Evolutionary conservation across 2,329 filamentous ascomycete genomes (phyloP), one percentile per base, ranked within the genome.

Genomic region (Colletotrichum viniferum): DNA sequence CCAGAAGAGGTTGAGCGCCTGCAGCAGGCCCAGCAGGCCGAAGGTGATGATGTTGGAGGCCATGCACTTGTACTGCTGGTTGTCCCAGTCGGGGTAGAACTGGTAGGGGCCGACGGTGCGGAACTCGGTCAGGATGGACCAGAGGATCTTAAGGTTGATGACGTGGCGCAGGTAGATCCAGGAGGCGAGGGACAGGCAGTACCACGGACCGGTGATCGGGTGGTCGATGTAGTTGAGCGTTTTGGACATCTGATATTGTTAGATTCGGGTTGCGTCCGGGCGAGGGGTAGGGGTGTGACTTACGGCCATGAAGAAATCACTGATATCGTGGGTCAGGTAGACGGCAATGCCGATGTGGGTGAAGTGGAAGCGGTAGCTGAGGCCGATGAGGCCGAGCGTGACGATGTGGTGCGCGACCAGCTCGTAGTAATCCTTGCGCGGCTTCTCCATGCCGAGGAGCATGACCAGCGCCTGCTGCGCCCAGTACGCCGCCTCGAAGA

Each of bases 321-420:
- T 93, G 66, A 95, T 90, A 79, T 95, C 94, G 81, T 94, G 92
- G 2, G 93, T 95, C 68, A 95, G 91, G 81, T 94, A 95, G 9
- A 95, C 92, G 2, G 92, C 92, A 43, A 95, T 84, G 8, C 94
- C 94, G 84, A 95, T 94, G 82, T 94, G 93, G 1, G 93, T 94
- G 82, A 95, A 95, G 82, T 95, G 93, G 84, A 95, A 95, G 30
- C 92, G 88, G 82, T 95, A 95, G 82, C 92, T 94, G 78, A 93
- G 81, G 65, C 86, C 90, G 75, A 95, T 94, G 77, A 95, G 86
- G 5, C 89, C 85, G 56, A 95, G 82, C 0, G 94, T 95, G 78
- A 95, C 91, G 77, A 95, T 88, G 80, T 95, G 94, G 81, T 95
- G 94, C 34, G 89, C 87, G 12, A 95, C 92, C 68, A 95, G 86